Evolutionary conservation across 2,329 filamentous ascomycete species (phyloP), one percentile per base, ranked within the genome.

Genomic region (Cylindrodendrum hubeiense): DNA sequence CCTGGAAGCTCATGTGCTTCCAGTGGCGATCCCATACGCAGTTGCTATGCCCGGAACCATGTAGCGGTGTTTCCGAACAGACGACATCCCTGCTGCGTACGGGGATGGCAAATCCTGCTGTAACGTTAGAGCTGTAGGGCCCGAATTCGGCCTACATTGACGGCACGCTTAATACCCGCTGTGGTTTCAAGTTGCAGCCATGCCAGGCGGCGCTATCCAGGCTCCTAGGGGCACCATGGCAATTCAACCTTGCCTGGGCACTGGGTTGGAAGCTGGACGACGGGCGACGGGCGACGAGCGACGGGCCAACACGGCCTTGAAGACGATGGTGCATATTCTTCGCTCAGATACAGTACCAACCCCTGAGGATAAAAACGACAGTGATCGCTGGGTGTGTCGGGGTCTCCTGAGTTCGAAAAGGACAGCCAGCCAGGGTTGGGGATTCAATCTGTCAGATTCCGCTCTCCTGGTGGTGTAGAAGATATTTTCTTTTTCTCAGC

Each of bases 181-280:
- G 46, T 43, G 43, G 66, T 67, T 68, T 68, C 64, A 67, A 61
- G 64, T 67, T 58, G 64, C 41, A 53, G 41, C 56, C 56, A 52
- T 47, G 46, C 55, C 30, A 28, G 24, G 37, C 37, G 53, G 49
- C 9, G 43, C 49, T 46, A 43, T 30, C 47, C 54, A 63, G 21
- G 33, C 15, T n/a, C 37, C 34, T 37, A 17, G 15, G 37, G 37
- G 37, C 17, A 39, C 37, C 37, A 39, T 39, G 15, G 15, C 43
- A 30, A 59, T 54, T 34, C 55, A 26, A 54, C 43, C 26, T 33
- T 59, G 28, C 49, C 22, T 53, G 49, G 54, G 47, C 54, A 21
- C 49, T 50, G 60, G 41, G 54, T 26, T 46, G 7, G 22, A 33
- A 50, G 34, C 34, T 33, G 22, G 37, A 26, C 44, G 34, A 62